Conservation (phyloP, 2,329 filamentous ascomycete genomes). For the Aspergillus novoparasiticus region DNA sequence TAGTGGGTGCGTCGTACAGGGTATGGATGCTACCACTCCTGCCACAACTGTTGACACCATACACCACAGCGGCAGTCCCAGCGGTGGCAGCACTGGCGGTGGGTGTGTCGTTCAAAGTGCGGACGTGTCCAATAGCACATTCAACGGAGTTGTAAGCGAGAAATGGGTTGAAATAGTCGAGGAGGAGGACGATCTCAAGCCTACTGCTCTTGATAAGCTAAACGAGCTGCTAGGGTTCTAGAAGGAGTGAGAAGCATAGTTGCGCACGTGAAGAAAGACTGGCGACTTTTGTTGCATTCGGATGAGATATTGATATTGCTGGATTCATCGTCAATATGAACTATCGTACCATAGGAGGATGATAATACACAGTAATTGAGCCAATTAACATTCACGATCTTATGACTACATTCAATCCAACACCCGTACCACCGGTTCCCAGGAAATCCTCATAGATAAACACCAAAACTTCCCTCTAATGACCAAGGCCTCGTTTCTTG, state of each 20-base stretch:
- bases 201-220: constrained; percentile 30
- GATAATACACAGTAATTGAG: not conserved
- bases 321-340: not conserved
- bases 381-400: not conserved
- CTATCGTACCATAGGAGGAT: not conserved
- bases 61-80: not conserved
- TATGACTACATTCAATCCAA: not conserved
- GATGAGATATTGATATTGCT: not conserved
- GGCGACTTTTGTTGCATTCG: not conserved
- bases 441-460: not conserved
- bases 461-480: not conserved
- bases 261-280: not conserved
- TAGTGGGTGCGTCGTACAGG: not conserved
- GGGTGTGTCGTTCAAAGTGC: not conserved
- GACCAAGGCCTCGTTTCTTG: not conserved
- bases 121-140: not conserved
- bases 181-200: constrained; percentile 25
- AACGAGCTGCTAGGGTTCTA: constrained; percentile 22
- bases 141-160: not conserved
- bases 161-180: constrained; percentile 25
- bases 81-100: not conserved
- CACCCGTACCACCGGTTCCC: not conserved
- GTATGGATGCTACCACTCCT: not conserved
- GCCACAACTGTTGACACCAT: not conserved
- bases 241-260: not conserved